Base-by-base conservation (phyloP, 352 stramenopile genomes). In the Pythium phragmiticola region DNA sequence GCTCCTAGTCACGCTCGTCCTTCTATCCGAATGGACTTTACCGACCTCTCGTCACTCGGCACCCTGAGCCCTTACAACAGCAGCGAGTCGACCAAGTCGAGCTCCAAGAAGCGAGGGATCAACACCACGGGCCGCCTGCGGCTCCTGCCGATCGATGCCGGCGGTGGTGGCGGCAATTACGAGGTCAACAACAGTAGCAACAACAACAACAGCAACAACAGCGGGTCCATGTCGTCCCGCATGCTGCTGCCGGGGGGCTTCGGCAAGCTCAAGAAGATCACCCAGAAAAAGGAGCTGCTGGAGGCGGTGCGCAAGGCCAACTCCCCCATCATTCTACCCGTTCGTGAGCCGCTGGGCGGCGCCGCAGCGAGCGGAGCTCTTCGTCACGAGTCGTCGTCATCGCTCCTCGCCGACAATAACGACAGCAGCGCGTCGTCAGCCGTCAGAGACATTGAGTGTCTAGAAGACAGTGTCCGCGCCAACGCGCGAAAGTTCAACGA, bases 401-500 rank as follows among this genome's bases (percentile, higher is more conserved):
- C 56, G 11, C 65, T 59, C 2, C 30, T 72, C 23, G 23, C 23
- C 23, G 58, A 51, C 0, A 45, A 46, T 1, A 45, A 57, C 3
- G 77, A 87, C 47, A 57, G 46, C 47, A 57, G 46, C 8, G 72
- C 58, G 1, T 71, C 88, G 16, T 79, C 77, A 0, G 75, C 70
- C 16, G 63, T 75, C 9, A 75, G 76, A 57, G 85, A 94, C 58
- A 76, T 92, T 23, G 79, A 89, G 49, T 74, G 34, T 34, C 56
- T 94, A 16, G 82, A 90, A 62, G 84, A 92, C 59, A 78, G 84
- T 19, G 83, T 94, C 13, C 76, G 90, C 42, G 42, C 71, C 1
- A 91, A 89, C 42, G 85, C 78, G 0, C 69, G 84, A 33, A 91
- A 90, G 69, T 94, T 85, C 63, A 94, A 94, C 41, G 85, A 94